A percentile compares a stretch with the other conserved stretches of the same genome.
phyloP scores from a whole-genome alignment of 345 rosid genomes.

The Passiflora organensis region DNA sequence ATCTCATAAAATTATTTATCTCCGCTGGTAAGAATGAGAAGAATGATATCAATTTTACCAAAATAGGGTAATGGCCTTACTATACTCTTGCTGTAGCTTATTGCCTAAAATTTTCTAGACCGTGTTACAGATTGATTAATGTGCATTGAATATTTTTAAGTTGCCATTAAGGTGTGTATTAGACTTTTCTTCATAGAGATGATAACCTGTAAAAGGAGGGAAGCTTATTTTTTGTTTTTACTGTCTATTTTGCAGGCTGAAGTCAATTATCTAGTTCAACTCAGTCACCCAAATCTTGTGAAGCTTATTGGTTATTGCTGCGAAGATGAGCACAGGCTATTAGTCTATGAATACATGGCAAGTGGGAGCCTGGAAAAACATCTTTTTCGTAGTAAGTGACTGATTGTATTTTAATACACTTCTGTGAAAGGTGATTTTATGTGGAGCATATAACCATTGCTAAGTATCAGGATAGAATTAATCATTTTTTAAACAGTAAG shows the following conservation, averaged over 20 bases:
- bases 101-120: too few species aligned
- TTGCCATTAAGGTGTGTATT: neutral
- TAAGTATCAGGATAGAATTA: too few species aligned
- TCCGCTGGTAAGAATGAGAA: too few species aligned
- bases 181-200: neutral
- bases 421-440: neutral
- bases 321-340: constrained; percentile 85
- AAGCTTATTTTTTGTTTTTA: neutral
- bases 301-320: constrained; percentile 98
- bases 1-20: too few species aligned
- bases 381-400: constrained; percentile 86
- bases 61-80: too few species aligned
- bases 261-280: constrained; percentile 88
- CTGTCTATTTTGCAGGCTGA: constrained; percentile 63
- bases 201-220: too few species aligned
- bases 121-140: too few species aligned
- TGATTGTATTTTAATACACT: neutral
- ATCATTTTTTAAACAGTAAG: too few species aligned
- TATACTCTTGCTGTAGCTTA: too few species aligned
- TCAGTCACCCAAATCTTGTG: constrained; percentile 87
- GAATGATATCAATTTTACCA: too few species aligned
- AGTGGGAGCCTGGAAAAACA: constrained; percentile 91
- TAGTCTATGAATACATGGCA: constrained; percentile 92
- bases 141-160: too few species aligned
- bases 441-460: neutral